Base-by-base conservation (phyloP, 164 flowering plant species). In the Vitis rupestris region DNA sequence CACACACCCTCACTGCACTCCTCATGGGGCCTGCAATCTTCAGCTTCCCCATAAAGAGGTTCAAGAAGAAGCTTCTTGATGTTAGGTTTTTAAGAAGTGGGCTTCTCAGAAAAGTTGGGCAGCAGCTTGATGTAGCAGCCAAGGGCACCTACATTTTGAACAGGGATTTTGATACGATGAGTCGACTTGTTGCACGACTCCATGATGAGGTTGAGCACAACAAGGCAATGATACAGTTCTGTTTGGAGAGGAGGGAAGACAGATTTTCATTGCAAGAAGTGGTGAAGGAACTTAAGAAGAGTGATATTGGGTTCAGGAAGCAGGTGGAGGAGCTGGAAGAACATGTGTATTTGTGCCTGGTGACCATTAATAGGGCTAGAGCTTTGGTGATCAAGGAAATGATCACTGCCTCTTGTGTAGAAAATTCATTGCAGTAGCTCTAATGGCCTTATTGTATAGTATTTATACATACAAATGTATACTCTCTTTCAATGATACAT, bases 251-350 rank as follows among this genome's bases (percentile, higher is more conserved):
- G 67, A 77, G 62, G 66, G 86, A 82, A 16, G 82, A 79, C 61
- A 80, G 29, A 30, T 74, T 76, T 71, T 76, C 81, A 3, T 62
- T 82, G 62, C 79, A 74, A 50, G 82, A 78, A 64, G 85, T 85
- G 9, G 76, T 85, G 78, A 80, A 80, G 73, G 89, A 87, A 80
- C 69, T 88, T 3, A 82, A 73, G 73, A 84, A 80, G 80, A 71
- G 75, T 31, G 78, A 74, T 30, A 7, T 59, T n/a, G 83, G 86
- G 61, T 81, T 87, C 64, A 74, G 70, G 72, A 82, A 80, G 58
- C 87, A 84, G 58, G 79, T 87, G 3, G 83, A 86, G 66, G 94
- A 90, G 82, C 87, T 87, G 66, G 88, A 90, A 63, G 88, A 90
- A 58, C 94, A 90, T 78, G 82, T 87, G 5, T 86, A 80, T 69